Base-by-base conservation (phyloP, 2,329 filamentous ascomycete genomes). In the Fusarium nodosum region DNA sequence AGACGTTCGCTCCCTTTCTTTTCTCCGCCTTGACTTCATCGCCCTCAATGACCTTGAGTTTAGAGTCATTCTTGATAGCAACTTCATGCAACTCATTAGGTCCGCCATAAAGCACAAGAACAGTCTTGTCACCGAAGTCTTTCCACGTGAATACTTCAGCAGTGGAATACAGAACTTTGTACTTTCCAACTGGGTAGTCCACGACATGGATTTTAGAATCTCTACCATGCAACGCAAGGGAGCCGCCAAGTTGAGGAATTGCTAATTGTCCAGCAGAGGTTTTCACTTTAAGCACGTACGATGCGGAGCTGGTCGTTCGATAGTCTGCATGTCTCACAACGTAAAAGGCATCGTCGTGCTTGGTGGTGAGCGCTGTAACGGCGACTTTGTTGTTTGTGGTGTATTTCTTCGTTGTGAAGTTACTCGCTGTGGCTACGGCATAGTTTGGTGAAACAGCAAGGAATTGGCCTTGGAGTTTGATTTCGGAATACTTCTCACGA, bases 391-490 rank as follows among this genome's bases (percentile, higher is more conserved):
- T 66, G 33, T 84, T 87, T 7, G 82, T 75, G 28, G 83, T 88
- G 73, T 86, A 87, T 3, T 86, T 80, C 26, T 86, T 85, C 9
- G 81, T 79, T 12, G 83, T 82, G 36, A 81, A 76, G 70, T 83
- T 81, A 13, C 85, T 84, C 2, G 89, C 85, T 0, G 81, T 82
- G 1, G 89, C 86, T 4, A 86, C 86, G 20, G 93, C 79, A 72
- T 93, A 94, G 0, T 86, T 87, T 0, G 91, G 90, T 0, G 91
- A 92, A 0, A 89, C 90, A 71, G 90, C 90, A 54, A 93, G 78
- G 77, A 95, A 95, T 71, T 93, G 91, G 28, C 87, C 91, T 66
- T 93, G 82, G 1, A 95, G 85, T 74, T 95, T 96, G 28, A 92
- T 82, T 76, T 96, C 92, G 42, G 88, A 90, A 77, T 93, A 95